Base-by-base conservation (phyloP, 768 basidiomycete species). In the Pseudohyphozyma bogoriensis region DNA sequence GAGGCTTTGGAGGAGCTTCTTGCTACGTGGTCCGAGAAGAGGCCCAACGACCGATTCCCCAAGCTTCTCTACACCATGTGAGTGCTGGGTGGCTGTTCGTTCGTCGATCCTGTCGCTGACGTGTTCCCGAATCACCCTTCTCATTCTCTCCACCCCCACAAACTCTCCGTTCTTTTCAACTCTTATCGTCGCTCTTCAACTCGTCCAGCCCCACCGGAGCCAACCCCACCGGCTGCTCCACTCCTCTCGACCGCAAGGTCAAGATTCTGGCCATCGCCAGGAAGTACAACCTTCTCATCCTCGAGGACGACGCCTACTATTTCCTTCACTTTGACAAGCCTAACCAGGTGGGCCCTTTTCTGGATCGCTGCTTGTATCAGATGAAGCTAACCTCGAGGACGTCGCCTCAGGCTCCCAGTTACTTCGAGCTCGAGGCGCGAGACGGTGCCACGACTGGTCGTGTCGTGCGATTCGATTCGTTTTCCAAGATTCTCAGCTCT, bases 381-480 rank as follows among this genome's bases (percentile, higher is more conserved):
- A n/a, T n/a, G n/a, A n/a, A n/a, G n/a, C n/a, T n/a, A n/a, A n/a
- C n/a, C n/a, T n/a, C n/a, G n/a, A n/a, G n/a, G n/a, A n/a, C n/a
- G n/a, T n/a, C n/a, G n/a, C n/a, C n/a, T n/a, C 82, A 83, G 16
- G 81, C 85, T 1, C 63, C 64, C 24, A 87, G 85, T 0, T 93
- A 91, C 74, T 90, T 92, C 70, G 78, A 81, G 40, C 78, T 93
- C 39, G 91, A 95, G 73, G 77, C 76, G 16, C 79, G 82, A 55
- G 79, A 81, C 64, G 77, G 79, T 11, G 74, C 72, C 2, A 80
- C 83, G 66, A 79, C 81, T 28, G 91, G 91, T 4, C 81, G 84
- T 16, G 89, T 93, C 40, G 68, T 93, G 24, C 82, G 91, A 42
- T 89, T 93, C 72, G 91, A 95, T 71, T 89, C 86, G 70, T 78